Evolutionary conservation across 2,329 filamentous ascomycete genomes (phyloP).

Genomic region (Pseudonectria buxi): DNA sequence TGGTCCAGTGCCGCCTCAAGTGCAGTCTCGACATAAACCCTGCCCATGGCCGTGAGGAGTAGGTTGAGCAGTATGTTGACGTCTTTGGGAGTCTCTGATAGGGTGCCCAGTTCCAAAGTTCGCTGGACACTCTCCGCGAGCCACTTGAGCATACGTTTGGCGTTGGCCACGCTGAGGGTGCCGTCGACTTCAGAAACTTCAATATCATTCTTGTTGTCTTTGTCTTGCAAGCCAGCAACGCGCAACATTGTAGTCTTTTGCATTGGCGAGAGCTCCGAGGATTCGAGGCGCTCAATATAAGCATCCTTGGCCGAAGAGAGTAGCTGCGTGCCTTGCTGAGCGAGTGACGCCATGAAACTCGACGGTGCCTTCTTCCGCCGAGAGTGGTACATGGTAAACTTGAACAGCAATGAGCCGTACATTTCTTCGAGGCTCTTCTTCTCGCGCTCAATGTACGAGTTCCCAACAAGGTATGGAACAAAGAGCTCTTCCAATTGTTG

Average conservation of each 20-base stretch:
- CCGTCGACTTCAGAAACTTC: slow-evolving; percentile 90
- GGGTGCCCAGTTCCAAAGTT: slow-evolving; percentile 81
- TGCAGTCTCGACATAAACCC: slow-evolving; percentile 65
- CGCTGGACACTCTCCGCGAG: slow-evolving; percentile 89
- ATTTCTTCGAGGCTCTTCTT: slow-evolving; percentile 67
- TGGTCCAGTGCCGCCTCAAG: slow-evolving; percentile 66
- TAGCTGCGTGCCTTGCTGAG: slow-evolving; percentile 83
- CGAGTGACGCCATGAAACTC: slow-evolving; percentile 86
- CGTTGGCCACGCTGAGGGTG: slow-evolving; percentile 70
- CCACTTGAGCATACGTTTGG: slow-evolving; percentile 98
- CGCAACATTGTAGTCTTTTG: slow-evolving; percentile 87
- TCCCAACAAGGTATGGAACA: slow-evolving; percentile 61
- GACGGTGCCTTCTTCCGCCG: slow-evolving; percentile 80
- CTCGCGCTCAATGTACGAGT: slow-evolving; percentile 65
- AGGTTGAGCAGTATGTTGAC: slow-evolving; percentile 78
- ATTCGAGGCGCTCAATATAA: slow-evolving; percentile 83
- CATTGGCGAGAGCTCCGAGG: slow-evolving; percentile 77
- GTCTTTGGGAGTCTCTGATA: slow-evolving; percentile 87
- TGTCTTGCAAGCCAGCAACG: slow-evolving; percentile 76
- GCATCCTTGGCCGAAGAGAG: slow-evolving; percentile 83
- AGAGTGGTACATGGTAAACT: slow-evolving; percentile 92
- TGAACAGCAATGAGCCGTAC: slow-evolving; percentile 89
- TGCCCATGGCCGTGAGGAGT: slow-evolving; percentile 79
- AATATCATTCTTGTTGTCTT: slow-evolving; percentile 73
- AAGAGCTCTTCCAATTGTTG: slow-evolving; percentile 74